Percentiles rank a stretch among this genome's conserved stretches.
Evolutionary conservation across 805 yeast species (phyloP).

Genomic region (Nematodospora valgi): DNA sequence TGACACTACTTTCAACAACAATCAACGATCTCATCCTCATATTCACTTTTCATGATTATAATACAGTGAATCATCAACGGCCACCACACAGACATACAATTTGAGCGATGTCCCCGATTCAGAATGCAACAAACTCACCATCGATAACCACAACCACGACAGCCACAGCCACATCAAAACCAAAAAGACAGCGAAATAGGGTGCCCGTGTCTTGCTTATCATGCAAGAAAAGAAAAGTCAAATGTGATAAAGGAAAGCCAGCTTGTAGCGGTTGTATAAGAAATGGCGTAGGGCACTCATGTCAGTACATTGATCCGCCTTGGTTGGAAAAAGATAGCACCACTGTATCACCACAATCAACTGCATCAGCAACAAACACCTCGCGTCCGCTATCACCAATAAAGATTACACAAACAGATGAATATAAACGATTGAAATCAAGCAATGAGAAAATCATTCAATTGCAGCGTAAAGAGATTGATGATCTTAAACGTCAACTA

Average conservation of each 20-base stretch:
- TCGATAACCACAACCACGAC: not conserved
- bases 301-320: constrained; percentile 38
- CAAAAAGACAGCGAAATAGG: constrained; percentile 25
- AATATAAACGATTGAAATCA: constrained; percentile 14
- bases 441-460: constrained; percentile 20
- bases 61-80: too few species aligned
- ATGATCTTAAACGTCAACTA: constrained; percentile 27
- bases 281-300: constrained; percentile 38
- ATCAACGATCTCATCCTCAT: too few species aligned
- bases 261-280: constrained; percentile 40
- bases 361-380: not conserved
- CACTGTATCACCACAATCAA: not conserved
- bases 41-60: too few species aligned
- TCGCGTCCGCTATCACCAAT: not conserved
- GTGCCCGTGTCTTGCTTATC: constrained; percentile 40
- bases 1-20: too few species aligned
- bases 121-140: not conserved
- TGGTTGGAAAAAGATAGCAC: constrained; percentile 23
- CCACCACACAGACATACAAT: too few species aligned
- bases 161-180: too few species aligned
- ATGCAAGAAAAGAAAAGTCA: constrained; percentile 41
- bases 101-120: too few species aligned
- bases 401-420: constrained; percentile 13
- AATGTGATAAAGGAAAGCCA: constrained; percentile 40
- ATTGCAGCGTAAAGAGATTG: constrained; percentile 29